Conservation (phyloP, 2,329 filamentous ascomycete genomes). For the Colletotrichum acutatum region DNA sequence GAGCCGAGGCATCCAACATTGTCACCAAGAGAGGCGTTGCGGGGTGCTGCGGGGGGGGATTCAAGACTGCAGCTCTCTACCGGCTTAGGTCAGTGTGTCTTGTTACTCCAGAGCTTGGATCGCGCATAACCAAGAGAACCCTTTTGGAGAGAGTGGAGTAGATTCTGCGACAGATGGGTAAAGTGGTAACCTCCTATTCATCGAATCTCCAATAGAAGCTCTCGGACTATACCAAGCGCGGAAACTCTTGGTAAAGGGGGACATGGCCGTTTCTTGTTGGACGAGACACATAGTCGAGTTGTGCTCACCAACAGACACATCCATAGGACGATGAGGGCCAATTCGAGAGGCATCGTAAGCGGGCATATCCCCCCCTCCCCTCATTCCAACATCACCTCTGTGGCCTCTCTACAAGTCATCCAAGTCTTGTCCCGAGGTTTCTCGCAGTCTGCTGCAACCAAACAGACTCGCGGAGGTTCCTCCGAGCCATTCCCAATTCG, state of each 20-base stretch:
- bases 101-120: not conserved
- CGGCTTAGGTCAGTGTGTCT: not conserved
- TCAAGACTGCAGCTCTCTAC: constrained; percentile 18
- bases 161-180: not conserved
- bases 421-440: constrained; percentile 25
- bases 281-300: not conserved
- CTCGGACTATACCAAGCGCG: not conserved
- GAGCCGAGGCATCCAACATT: constrained; percentile 26
- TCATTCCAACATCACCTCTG: not conserved
- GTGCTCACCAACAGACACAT: not conserved
- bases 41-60: constrained; percentile 10
- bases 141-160: not conserved
- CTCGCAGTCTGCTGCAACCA: not conserved
- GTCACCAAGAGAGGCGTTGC: constrained; percentile 3
- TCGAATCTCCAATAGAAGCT: not conserved
- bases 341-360: not conserved
- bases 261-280: not conserved
- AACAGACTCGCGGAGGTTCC: not conserved
- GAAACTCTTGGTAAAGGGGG: not conserved
- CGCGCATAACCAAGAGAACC: constrained; percentile 4
- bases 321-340: not conserved
- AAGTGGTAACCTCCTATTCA: not conserved
- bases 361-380: not conserved
- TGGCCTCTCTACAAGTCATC: not conserved
- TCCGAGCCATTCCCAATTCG: constrained; percentile 24